Conservation (phyloP, 495 filamentous ascomycete species). For the Hypoxylon crocopeplum region DNA sequence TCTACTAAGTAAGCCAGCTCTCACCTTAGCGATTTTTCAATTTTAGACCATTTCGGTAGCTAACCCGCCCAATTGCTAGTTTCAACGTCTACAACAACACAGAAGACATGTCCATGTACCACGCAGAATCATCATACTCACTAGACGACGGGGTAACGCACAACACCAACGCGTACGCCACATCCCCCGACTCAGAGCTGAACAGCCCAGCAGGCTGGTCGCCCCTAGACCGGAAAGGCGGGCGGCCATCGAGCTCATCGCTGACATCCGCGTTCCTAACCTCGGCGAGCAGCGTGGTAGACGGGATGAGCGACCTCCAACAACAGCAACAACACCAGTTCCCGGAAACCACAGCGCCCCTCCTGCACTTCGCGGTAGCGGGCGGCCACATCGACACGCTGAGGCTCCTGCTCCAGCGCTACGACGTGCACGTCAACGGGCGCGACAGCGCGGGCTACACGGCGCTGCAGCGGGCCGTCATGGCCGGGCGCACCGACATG, state of each 20-base stretch:
- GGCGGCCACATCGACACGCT: constrained; percentile 40
- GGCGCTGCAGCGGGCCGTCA: constrained; percentile 41
- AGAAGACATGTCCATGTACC: constrained; percentile 38
- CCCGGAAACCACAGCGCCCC: constrained; percentile 42
- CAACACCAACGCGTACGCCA: constrained; percentile 36
- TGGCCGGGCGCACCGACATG: constrained; percentile 43
- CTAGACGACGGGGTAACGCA: constrained; percentile 37
- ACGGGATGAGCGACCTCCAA: constrained; percentile 26
- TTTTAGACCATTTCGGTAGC: neutral
- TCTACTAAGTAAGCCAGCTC: constrained; percentile 32
- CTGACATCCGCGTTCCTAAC: constrained; percentile 33
- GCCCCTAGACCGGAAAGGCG: constrained; percentile 32
- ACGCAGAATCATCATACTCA: constrained; percentile 37
- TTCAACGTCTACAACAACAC: constrained; percentile 35
- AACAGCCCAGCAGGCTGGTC: constrained; percentile 38
- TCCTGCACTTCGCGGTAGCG: constrained; percentile 42
- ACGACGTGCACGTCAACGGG: constrained; percentile 39
- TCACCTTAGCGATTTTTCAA: neutral
- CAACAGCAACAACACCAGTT: constrained; percentile 34
- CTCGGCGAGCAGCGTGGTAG: constrained; percentile 19
- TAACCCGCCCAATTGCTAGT: constrained; percentile 22
- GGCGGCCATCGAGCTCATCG: constrained; percentile 34
- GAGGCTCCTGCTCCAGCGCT: constrained; percentile 38
- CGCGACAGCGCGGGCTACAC: constrained; percentile 40
- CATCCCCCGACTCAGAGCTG: constrained; percentile 39